Evolutionary conservation across 352 stramenopile genomes (phyloP), one percentile per base, ranked within the genome.

Genomic region (Pythium monospermum): DNA sequence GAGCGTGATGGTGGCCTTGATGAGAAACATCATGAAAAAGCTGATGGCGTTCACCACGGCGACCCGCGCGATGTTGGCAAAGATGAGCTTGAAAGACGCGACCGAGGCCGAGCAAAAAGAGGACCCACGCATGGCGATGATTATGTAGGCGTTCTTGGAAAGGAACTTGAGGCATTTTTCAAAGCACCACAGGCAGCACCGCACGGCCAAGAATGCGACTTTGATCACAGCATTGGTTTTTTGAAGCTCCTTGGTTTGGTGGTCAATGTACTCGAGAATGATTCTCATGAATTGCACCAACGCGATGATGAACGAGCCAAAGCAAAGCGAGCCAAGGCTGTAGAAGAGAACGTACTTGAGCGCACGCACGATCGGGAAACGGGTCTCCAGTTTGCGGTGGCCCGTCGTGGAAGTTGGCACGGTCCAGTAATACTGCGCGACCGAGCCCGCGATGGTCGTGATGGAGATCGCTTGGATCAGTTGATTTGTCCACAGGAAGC

Each of bases 101-200:
- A 96, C 83, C n/a, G 94, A 95, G 0, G 94, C 89, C 12, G 76
- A 64, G 62, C 84, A 95, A 54, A 96, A 96, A 6, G 73, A 87
- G 40, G 57, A 69, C n/a, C 82, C 78, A 23, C 82, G 71, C 65
- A 89, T 89, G 19, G 82, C 83, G 54, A 95, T 82, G 32, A 94
- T 47, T 39, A 97, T 96, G 68, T 97, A 97, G 13, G 89, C 87
- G 75, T 98, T 98, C 63, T 96, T 97, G 64, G 96, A 98, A 26
- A 99, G 66, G 59, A 98, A 99, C 60, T 97, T 97, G 64, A 99
- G 86, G 57, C 91, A 97, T 57, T 97, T 98, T 46, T 95, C 82
- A 40, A 96, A 85, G 69, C 94, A 99, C 83, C 90, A 98, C 43
- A 99, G 73, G 63, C 85, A 98, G 87, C 97, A 81, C 71, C 83